Evolutionary conservation across 768 basidiomycete genomes (phyloP), one percentile per base, ranked within the genome.

Genomic region (Lactifluus volemus): DNA sequence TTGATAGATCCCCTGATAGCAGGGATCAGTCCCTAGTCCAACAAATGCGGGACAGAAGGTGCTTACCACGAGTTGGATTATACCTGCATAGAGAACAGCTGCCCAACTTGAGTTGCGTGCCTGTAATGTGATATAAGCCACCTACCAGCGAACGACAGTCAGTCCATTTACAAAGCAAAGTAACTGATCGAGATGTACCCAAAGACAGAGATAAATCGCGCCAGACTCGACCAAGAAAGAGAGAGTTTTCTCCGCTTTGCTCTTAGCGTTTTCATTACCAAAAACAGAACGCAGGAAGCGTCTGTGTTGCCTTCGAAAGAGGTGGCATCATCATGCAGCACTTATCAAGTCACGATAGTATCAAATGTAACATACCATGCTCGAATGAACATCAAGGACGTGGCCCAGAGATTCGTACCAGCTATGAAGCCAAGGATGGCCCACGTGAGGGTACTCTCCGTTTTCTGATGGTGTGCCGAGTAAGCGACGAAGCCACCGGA

Each of bases 31-130:
- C 34, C 11, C 49, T 9, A 49, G 55, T 42, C 48, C 42, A 32
- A 9, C 9, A 50, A 7, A 32, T 8, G 21, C 4, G 5, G 25
- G 50, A 6, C 5, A 4, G 30, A 52, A 7, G 25, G 36, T 47
- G 42, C 60, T 57, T 56, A 61, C 60, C 14, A 58, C 54, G 12
- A 61, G 5, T 49, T 61, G 48, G n/a, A 61, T 49, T 11, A 61
- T 47, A 7, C n/a, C 11, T 25, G 41, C 10, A 34, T 47, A 7
- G 29, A 57, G 42, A 14, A 57, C 14, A 50, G 52, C 15, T 17
- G 36, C 34, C 12, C 30, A 32, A 4, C 5, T 1, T 36, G 2
- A 0, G 29, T 1, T 14, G 7, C 4, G 1, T 6, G 15, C 29
- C 25, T 15, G 11, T 52, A 10, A n/a, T 1, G 15, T 32, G n/a